Percentiles rank a stretch among this genome's conserved stretches.
These are phyloP conservation scores for Crithidia bombi DNA, from an alignment of 208 protist genomes.

Conservation along the genomic window DNA sequence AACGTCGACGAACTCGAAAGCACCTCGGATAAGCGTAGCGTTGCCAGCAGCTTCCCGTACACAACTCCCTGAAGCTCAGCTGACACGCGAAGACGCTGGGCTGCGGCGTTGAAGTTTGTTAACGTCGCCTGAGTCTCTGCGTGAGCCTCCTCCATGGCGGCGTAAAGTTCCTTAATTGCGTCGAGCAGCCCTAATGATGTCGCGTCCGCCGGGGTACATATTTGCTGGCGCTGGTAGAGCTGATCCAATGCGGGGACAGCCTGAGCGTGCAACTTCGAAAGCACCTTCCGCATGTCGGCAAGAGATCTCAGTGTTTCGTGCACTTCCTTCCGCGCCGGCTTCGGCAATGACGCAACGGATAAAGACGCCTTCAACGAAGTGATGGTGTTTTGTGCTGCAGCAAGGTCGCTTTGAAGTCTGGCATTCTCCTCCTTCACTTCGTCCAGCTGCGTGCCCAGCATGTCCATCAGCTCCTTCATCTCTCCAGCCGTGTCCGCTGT, in stretches of 20 bases:
- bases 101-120: neutral
- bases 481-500: neutral
- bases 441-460: conserved; percentile 22
- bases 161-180: conserved; percentile 24
- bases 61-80: conserved; percentile 23
- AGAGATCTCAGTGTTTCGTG: conserved; percentile 22
- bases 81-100: conserved; percentile 18
- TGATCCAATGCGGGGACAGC: conserved; percentile 11
- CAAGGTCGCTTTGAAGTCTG: conserved; percentile 18
- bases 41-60: conserved; percentile 27
- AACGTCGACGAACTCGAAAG: neutral
- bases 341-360: neutral
- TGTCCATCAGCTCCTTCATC: conserved; percentile 23
- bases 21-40: conserved; percentile 1
- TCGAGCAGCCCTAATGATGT: conserved; percentile 16
- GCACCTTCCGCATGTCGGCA: conserved; percentile 2
- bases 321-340: conserved; percentile 1
- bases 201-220: conserved; percentile 5
- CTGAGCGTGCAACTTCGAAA: conserved; percentile 19
- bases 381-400: neutral
- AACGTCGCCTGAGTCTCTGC: conserved; percentile 20
- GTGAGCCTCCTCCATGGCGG: conserved; percentile 27
- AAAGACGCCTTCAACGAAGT: neutral
- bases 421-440: conserved; percentile 1
- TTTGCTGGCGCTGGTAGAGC: conserved; percentile 4